These are phyloP conservation scores for Elsinoe batatas DNA, from an alignment of 2,329 filamentous ascomycete species.

Conservation along the genomic window DNA sequence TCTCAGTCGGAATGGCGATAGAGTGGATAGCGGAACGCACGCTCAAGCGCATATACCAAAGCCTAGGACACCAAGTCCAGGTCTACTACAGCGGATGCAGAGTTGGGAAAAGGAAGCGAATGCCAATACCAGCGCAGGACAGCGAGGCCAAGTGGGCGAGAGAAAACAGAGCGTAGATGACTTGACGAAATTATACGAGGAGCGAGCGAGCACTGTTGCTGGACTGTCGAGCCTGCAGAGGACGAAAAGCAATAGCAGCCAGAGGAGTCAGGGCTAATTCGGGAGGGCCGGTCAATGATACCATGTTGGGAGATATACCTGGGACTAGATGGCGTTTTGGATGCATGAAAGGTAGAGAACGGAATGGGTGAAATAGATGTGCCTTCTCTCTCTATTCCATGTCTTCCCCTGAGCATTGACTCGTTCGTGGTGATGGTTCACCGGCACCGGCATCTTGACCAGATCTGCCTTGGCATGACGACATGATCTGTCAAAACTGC, in stretches of 20 bases:
- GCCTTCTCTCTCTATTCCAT: neutral
- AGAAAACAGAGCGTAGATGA: slow-evolving; percentile 40
- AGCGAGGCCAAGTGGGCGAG: slow-evolving; percentile 28
- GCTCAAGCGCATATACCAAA: slow-evolving; percentile 16
- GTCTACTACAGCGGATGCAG: slow-evolving; percentile 37
- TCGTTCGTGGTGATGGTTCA: neutral
- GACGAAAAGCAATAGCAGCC: slow-evolving; percentile 10
- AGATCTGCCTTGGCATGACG: slow-evolving; percentile 9
- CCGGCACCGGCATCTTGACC: slow-evolving; percentile 4
- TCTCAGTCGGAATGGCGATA: neutral
- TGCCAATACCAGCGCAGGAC: slow-evolving; percentile 19
- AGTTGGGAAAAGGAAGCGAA: slow-evolving; percentile 10
- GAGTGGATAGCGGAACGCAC: slow-evolving; percentile 8
- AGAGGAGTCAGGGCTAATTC: neutral
- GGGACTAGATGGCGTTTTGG: neutral
- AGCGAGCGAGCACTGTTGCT: slow-evolving; percentile 33
- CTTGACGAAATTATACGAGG: slow-evolving; percentile 39
- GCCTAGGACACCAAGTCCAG: slow-evolving; percentile 30
- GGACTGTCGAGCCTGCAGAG: neutral
- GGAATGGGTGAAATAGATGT: neutral
- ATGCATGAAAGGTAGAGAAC: neutral
- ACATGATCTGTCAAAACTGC: slow-evolving; percentile 4
- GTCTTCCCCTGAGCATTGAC: neutral
- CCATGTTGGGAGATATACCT: neutral
- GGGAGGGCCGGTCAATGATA: neutral